Evolutionary conservation across 1,284 basidiomycete genomes (phyloP).

Genomic region (Hemileccinum hortonii): DNA sequence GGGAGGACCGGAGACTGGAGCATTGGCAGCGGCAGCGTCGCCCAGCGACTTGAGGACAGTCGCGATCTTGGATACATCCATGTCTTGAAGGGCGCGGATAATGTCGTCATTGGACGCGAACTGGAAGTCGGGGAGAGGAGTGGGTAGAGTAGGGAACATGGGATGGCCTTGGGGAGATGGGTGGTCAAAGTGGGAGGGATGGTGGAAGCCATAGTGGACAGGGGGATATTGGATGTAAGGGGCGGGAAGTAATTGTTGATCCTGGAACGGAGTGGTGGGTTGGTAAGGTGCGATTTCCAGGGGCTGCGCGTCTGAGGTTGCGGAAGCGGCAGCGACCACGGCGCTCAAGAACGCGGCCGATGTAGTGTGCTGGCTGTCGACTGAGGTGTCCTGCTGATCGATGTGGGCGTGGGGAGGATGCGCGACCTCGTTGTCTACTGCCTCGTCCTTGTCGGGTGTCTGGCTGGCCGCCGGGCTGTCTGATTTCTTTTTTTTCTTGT

Average conservation of each 20-base stretch:
- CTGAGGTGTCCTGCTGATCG: constrained; percentile 31
- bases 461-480: constrained; percentile 3
- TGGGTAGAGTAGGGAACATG: constrained; percentile 31
- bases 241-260: constrained; percentile 28
- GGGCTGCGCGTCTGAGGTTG: constrained; percentile 34
- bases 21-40: constrained; percentile 51
- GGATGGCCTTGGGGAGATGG: constrained; percentile 31
- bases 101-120: constrained; percentile 71
- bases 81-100: constrained; percentile 63
- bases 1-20: constrained; percentile 32
- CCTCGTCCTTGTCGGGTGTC: constrained; percentile 38
- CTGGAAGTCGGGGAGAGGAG: constrained; percentile 46
- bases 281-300: constrained; percentile 28
- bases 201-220: constrained; percentile 28
- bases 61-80: constrained; percentile 69
- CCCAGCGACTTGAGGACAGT: constrained; percentile 61
- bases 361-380: constrained; percentile 37
- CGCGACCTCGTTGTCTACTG: constrained; percentile 22
- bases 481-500: constrained; percentile 15
- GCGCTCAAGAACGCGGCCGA: constrained; percentile 60
- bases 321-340: constrained; percentile 56
- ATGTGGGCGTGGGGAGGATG: constrained; percentile 6
- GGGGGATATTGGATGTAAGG: constrained; percentile 32
- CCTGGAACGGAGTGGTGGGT: constrained; percentile 26
- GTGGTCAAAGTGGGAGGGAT: constrained; percentile 32